phyloP scores from a whole-genome alignment of 257 asterid genomes.

The Solanum arcanum region DNA sequence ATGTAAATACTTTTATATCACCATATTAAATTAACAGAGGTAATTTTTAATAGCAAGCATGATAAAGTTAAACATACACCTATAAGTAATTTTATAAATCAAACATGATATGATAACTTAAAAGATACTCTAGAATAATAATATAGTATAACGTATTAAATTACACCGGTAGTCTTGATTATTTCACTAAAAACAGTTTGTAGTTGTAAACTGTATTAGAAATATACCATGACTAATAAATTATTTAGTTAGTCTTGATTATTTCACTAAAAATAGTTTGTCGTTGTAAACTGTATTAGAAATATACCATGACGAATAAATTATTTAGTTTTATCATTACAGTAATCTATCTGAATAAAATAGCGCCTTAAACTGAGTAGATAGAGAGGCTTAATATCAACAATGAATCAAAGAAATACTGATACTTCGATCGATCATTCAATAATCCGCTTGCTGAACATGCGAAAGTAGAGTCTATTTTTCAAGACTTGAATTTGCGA shows the following conservation, averaged over 20 bases:
- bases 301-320: neutral
- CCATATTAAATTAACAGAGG: neutral
- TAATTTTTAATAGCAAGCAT: neutral
- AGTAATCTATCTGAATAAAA: too few species aligned
- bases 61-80: neutral
- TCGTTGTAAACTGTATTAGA: neutral
- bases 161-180: too few species aligned
- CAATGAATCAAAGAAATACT: neutral
- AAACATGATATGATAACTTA: too few species aligned
- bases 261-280: too few species aligned
- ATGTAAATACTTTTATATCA: neutral
- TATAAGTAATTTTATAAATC: neutral
- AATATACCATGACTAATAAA: neutral
- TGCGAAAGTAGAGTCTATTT: neutral
- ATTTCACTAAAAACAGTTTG: too few species aligned
- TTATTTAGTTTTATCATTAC: neutral
- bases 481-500: neutral
- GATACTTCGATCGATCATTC: too few species aligned
- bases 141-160: too few species aligned
- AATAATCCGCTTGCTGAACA: too few species aligned
- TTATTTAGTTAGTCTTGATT: neutral
- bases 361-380: accelerated
- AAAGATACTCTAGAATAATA: too few species aligned
- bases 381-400: neutral
- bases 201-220: neutral